phyloP scores from a whole-genome alignment of 257 asterid species.

The Nicotiana tabacum region DNA sequence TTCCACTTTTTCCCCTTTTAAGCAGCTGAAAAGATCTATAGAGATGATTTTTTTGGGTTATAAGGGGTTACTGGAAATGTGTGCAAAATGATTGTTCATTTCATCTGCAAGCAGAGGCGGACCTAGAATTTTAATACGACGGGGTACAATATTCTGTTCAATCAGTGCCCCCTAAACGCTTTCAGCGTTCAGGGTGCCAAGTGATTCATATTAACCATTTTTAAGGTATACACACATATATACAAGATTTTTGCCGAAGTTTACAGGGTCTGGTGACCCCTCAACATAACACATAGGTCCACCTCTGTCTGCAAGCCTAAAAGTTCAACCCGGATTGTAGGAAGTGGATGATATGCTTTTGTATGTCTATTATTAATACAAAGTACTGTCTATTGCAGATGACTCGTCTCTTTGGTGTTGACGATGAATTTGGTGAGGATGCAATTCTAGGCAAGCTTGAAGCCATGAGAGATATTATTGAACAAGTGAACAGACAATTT shows the following conservation, averaged over 20 bases:
- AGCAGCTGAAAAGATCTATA: not conserved
- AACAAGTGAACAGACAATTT: conserved; percentile 88
- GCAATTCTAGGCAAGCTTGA: conserved; percentile 86
- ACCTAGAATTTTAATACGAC: too few relatives aligned
- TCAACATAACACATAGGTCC: too few relatives aligned
- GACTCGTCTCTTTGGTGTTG: conserved; percentile 76
- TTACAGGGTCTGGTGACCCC: too few relatives aligned
- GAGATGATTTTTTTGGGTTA: not conserved
- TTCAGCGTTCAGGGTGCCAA: too few relatives aligned
- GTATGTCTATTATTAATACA: not conserved
- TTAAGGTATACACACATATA: too few relatives aligned
- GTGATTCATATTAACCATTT: too few relatives aligned
- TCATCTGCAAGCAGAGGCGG: not conserved
- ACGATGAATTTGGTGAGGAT: conserved; percentile 76
- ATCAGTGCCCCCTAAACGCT: too few relatives aligned
- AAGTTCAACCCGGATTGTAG: not conserved
- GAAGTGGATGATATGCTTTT: not conserved
- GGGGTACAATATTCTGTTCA: too few relatives aligned
- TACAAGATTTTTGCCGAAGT: too few relatives aligned
- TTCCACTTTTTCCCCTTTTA: not conserved
- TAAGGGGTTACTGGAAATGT: not conserved
- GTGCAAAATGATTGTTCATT: not conserved
- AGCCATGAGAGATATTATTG: conserved; percentile 91
- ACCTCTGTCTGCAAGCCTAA: not conserved
- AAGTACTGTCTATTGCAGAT: conserved; percentile 44